Percentiles rank a stretch among this genome's conserved stretches.
These are phyloP conservation scores for Leptographium procerum DNA, from an alignment of 2,329 filamentous ascomycete genomes.

Conservation along the genomic window DNA sequence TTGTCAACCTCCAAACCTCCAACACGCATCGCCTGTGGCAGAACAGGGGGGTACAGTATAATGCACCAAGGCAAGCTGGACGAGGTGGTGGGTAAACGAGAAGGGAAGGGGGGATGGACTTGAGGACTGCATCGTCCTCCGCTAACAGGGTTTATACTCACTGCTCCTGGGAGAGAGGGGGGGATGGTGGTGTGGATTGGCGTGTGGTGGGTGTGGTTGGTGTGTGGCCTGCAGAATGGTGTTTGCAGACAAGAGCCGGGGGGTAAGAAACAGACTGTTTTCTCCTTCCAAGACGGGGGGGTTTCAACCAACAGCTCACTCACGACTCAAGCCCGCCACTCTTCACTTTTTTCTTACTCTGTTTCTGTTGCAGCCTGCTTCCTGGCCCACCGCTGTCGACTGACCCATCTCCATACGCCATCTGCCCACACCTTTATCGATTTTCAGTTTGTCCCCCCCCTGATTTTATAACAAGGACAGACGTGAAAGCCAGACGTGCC, in stretches of 20 bases:
- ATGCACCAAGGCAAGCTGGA: background rate
- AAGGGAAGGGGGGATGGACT: background rate
- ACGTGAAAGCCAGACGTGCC: background rate
- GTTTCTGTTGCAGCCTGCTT: background rate
- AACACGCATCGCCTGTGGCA: background rate
- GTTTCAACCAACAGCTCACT: background rate
- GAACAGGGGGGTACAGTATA: background rate
- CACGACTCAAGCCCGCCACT: background rate
- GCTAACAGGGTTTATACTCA: background rate
- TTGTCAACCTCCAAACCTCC: background rate
- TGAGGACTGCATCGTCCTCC: background rate
- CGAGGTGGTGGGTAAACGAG: background rate
- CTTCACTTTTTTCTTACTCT: background rate
- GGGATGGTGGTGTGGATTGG: background rate
- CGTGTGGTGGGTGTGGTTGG: background rate
- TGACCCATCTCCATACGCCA: background rate
- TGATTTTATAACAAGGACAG: too few relatives aligned
- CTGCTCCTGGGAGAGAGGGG: background rate
- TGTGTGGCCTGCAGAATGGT: slow-evolving; percentile 1
- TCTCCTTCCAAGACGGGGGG: background rate
- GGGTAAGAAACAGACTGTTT: background rate
- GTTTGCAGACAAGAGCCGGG: background rate
- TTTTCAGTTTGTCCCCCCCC: background rate
- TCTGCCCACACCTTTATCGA: background rate
- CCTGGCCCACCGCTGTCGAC: background rate